These are phyloP conservation scores for Mycena haematopus DNA, from an alignment of 768 basidiomycete species.

Conservation along the genomic window DNA sequence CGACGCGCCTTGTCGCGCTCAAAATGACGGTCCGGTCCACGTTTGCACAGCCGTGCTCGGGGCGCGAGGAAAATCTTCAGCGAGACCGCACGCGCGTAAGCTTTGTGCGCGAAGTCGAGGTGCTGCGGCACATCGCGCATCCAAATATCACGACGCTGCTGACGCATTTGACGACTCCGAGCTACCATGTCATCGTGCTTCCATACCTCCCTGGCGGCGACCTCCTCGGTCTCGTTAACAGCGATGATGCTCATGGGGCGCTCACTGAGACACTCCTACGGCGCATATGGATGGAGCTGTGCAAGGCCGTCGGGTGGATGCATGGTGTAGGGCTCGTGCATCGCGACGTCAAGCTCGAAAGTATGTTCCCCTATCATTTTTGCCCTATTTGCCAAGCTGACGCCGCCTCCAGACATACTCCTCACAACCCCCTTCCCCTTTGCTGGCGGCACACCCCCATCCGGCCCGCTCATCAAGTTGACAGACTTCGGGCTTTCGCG, in stretches of 20 bases:
- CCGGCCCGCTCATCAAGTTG: constrained; percentile 74
- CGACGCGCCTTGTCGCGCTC: constrained; percentile 49
- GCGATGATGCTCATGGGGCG: constrained; percentile 51
- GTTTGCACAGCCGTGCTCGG: constrained; percentile 29
- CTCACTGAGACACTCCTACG: constrained; percentile 49
- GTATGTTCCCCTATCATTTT: constrained; percentile 42
- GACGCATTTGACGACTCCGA: constrained; percentile 70
- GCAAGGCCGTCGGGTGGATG: constrained; percentile 85
- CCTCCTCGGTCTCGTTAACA: constrained; percentile 76
- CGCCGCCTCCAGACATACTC: constrained; percentile 64
- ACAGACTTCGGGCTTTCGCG: constrained; percentile 92
- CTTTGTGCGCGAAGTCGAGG: constrained; percentile 84
- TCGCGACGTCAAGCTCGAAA: constrained; percentile 90
- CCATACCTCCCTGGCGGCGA: constrained; percentile 83
- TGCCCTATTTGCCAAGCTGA: too few species aligned
- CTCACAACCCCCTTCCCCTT: constrained; percentile 58
- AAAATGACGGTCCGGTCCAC: constrained; percentile 51
- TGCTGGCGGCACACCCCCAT: constrained; percentile 46
- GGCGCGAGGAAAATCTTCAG: constrained; percentile 47
- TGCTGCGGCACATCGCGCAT: constrained; percentile 84
- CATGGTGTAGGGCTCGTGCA: constrained; percentile 87
- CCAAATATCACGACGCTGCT: constrained; percentile 79
- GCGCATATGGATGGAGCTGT: constrained; percentile 79
- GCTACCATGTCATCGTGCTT: constrained; percentile 80
- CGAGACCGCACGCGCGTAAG: constrained; percentile 78